Evolutionary conservation across 2,329 filamentous ascomycete genomes (phyloP).

Genomic region (Cadophora gregata): DNA sequence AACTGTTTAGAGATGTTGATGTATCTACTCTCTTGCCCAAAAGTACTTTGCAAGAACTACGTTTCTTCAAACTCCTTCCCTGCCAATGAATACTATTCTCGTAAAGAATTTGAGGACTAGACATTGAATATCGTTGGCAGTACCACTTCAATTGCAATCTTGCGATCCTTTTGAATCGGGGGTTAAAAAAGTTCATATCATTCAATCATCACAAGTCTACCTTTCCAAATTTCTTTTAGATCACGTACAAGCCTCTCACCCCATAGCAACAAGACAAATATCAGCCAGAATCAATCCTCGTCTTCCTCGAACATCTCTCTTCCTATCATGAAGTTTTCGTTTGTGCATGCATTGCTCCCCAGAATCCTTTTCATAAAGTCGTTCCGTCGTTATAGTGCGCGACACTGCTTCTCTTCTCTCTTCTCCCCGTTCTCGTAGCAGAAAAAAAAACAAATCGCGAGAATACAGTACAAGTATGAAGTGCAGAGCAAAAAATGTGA

Average conservation of each 20-base stretch:
- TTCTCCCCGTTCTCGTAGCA: not conserved
- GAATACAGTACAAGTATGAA: constrained; percentile 5
- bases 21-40: too few species aligned
- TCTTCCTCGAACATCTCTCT: not conserved
- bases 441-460: constrained; percentile 12
- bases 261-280: not conserved
- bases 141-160: not conserved
- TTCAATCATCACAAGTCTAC: constrained; percentile 14
- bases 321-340: not conserved
- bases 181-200: not conserved
- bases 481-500: constrained; percentile 6
- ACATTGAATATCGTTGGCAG: too few species aligned
- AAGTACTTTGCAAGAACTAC: too few species aligned
- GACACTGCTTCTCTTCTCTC: not conserved
- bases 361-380: constrained; percentile 16
- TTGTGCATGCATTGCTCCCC: constrained; percentile 5
- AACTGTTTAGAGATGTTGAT: too few species aligned
- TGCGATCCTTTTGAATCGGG: not conserved
- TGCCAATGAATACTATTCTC: too few species aligned
- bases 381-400: constrained; percentile 17
- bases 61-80: too few species aligned
- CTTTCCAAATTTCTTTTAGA: not conserved
- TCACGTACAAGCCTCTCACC: constrained; percentile 3
- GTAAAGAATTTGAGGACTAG: too few species aligned
- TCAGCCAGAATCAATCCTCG: too few species aligned